Evolutionary conservation across 169 alveolate genomes (phyloP).

Genomic region (Cryptosporidium baileyi): DNA sequence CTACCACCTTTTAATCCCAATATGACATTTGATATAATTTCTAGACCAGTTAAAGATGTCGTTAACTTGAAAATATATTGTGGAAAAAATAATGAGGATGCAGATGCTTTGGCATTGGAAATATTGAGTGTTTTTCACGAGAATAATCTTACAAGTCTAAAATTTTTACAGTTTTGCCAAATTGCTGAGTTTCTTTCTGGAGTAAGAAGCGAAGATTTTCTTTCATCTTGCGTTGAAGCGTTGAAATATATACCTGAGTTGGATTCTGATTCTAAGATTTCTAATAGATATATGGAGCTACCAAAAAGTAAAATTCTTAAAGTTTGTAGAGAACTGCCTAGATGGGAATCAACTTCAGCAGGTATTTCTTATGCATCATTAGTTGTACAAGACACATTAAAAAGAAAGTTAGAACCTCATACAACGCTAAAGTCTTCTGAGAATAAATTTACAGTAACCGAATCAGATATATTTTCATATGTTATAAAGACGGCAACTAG

Average conservation of each 20-base stretch:
- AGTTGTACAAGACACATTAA: conserved; percentile 15
- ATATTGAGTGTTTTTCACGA: conserved; percentile 43
- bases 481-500: conserved; percentile 64
- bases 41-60: conserved; percentile 47
- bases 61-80: conserved; percentile 30
- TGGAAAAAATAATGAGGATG: conserved; percentile 54
- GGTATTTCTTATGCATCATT: conserved; percentile 59
- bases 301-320: conserved; percentile 2
- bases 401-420: not conserved
- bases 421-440: not conserved
- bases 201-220: conserved; percentile 42
- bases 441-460: not conserved
- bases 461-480: conserved; percentile 21
- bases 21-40: not conserved
- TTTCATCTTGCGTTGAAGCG: conserved; percentile 41
- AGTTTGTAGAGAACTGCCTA: conserved; percentile 11
- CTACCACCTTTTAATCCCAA: conserved; percentile 10
- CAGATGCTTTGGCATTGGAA: conserved; percentile 56
- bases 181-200: conserved; percentile 49
- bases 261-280: not conserved
- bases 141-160: conserved; percentile 34
- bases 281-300: not conserved
- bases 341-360: conserved; percentile 55
- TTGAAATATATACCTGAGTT: conserved; percentile 29
- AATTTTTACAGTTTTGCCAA: conserved; percentile 48